A percentile compares a stretch with the other conserved stretches of the same genome.
phyloP scores from a whole-genome alignment of 2,329 filamentous ascomycete genomes.

The Cercospora brassicicola region DNA sequence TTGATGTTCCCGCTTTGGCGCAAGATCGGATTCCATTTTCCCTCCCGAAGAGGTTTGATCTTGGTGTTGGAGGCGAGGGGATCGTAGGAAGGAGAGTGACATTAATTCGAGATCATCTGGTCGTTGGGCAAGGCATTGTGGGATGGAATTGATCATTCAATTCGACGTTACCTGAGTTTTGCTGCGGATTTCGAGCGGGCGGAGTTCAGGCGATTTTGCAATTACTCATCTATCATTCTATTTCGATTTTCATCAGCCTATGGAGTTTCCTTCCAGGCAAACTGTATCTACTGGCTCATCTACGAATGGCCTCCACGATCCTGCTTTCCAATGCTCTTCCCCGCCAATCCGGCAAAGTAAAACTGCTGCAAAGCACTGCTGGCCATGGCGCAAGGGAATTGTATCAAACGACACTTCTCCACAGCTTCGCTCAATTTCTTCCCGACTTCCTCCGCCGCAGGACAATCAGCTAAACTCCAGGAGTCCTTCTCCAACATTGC shows the following conservation, averaged over 20 bases:
- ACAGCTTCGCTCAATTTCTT: slow-evolving; percentile 45
- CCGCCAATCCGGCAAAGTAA: slow-evolving; percentile 33
- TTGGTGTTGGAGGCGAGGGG: slow-evolving; percentile 33
- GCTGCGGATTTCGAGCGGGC: neutral
- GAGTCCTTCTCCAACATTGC: slow-evolving; percentile 39
- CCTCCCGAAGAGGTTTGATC: slow-evolving; percentile 26
- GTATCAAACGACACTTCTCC: slow-evolving; percentile 40
- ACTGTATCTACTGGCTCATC: neutral
- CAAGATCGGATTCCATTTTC: slow-evolving; percentile 18
- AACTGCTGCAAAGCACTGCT: slow-evolving; percentile 40
- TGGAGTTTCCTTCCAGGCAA: neutral
- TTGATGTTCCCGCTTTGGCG: slow-evolving; percentile 16
- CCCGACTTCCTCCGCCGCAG: slow-evolving; percentile 43
- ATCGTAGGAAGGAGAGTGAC: slow-evolving; percentile 32
- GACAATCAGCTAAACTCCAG: slow-evolving; percentile 40
- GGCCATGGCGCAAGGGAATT: slow-evolving; percentile 41
- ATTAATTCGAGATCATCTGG: slow-evolving; percentile 24
- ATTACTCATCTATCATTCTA: neutral
- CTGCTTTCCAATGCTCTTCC: slow-evolving; percentile 27
- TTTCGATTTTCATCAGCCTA: neutral
- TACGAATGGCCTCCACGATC: slow-evolving; percentile 20
- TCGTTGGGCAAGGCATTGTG: slow-evolving; percentile 32
- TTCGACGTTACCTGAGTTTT: neutral
- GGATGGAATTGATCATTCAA: slow-evolving; percentile 31
- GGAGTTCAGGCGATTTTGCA: neutral